Evolutionary conservation across 306 rosid genomes (phyloP).

Genomic region (Ormosia semicastrata): DNA sequence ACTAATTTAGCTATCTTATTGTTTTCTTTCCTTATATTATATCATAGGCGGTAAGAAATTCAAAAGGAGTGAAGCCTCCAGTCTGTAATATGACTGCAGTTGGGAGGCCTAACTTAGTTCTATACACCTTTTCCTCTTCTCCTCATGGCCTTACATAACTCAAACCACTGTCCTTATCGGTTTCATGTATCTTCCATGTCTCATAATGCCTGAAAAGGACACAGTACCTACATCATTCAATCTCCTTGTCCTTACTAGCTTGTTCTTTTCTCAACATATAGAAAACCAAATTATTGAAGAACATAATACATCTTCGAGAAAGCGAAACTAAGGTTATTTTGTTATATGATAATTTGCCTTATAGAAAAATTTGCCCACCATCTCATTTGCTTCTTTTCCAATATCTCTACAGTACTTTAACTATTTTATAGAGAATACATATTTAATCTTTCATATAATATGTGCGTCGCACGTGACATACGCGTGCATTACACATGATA

Average conservation of each 20-base stretch:
- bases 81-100: neutral
- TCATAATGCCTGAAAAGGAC: neutral
- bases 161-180: neutral
- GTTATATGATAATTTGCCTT: neutral
- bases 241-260: neutral
- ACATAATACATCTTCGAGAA: neutral
- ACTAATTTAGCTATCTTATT: neutral
- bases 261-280: neutral
- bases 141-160: neutral
- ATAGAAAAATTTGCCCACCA: neutral
- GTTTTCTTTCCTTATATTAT: neutral
- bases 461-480: too few relatives aligned
- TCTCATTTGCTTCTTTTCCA: neutral
- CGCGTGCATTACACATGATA: too few relatives aligned
- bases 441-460: too few relatives aligned
- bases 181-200: constrained; percentile 1
- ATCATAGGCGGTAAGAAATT: neutral
- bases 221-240: neutral
- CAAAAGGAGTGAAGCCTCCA: neutral
- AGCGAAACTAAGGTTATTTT: neutral
- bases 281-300: neutral
- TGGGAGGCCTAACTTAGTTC: constrained; percentile 7
- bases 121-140: neutral
- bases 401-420: neutral
- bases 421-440: too few relatives aligned